Conservation (phyloP, 108 stramenopile genomes). For the Mediolabrus comicus region DNA sequence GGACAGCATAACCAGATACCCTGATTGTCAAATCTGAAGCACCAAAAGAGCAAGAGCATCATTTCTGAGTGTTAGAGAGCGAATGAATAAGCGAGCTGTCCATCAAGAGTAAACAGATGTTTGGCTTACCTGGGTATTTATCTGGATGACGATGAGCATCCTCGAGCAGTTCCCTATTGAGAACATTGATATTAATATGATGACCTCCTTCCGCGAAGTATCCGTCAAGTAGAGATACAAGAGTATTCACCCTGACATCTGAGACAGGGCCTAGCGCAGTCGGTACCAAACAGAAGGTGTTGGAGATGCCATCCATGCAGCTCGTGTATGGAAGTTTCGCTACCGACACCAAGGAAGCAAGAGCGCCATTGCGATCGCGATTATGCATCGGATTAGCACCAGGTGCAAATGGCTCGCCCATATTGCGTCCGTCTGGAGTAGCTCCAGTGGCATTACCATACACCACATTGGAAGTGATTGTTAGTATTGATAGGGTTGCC, state of each 20-base stretch:
- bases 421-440: slow-evolving; percentile 56
- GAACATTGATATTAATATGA: slow-evolving; percentile 67
- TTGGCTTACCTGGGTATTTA: slow-evolving; percentile 44
- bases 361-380: slow-evolving; percentile 61
- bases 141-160: slow-evolving; percentile 72
- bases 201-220: slow-evolving; percentile 58
- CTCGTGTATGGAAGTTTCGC: slow-evolving; percentile 65
- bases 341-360: slow-evolving; percentile 63
- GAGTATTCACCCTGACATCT: slow-evolving; percentile 33
- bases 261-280: slow-evolving; percentile 50
- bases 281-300: slow-evolving; percentile 68
- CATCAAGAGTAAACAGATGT: neutral
- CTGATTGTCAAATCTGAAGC: slow-evolving; percentile 56
- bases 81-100: neutral
- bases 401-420: slow-evolving; percentile 65
- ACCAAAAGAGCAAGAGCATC: no score
- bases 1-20: slow-evolving; percentile 66
- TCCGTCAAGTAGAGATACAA: slow-evolving; percentile 61
- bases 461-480: slow-evolving; percentile 68
- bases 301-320: slow-evolving; percentile 72
- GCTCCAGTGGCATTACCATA: slow-evolving; percentile 67
- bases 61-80: neutral
- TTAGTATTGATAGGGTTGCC: slow-evolving; percentile 63
- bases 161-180: slow-evolving; percentile 46
- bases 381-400: slow-evolving; percentile 45